Conservation (phyloP, 495 filamentous ascomycete species). For the Margaritispora aquatica region DNA sequence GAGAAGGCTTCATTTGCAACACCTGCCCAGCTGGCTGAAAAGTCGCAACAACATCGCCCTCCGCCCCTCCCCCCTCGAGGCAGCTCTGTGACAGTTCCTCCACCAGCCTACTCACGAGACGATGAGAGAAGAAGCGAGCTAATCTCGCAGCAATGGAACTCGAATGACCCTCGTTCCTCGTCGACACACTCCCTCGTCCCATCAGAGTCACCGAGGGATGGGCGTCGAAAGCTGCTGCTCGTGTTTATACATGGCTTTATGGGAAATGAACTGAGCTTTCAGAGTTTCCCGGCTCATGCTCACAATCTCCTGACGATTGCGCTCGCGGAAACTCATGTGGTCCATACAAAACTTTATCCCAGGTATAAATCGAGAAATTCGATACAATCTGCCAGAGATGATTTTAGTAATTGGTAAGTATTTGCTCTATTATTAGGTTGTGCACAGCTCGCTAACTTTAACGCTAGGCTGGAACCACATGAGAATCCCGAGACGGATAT, state of each 20-base stretch:
- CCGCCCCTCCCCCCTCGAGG: conserved; percentile 22
- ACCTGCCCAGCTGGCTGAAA: conserved; percentile 8
- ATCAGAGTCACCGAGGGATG: conserved; percentile 31
- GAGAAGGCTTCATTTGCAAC: conserved; percentile 13
- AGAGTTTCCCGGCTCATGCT: conserved; percentile 80
- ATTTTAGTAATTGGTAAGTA: conserved; percentile 75
- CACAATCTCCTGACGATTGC: conserved; percentile 68
- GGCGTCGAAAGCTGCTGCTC: conserved; percentile 62
- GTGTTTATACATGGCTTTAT: conserved; percentile 93
- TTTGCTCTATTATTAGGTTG: background rate
- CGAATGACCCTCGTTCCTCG: conserved; percentile 51
- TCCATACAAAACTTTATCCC: conserved; percentile 90
- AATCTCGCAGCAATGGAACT: conserved; percentile 23
- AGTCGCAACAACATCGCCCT: background rate
- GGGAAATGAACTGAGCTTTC: conserved; percentile 84
- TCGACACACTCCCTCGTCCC: conserved; percentile 59
- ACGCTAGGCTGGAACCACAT: conserved; percentile 63
- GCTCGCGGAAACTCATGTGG: conserved; percentile 63
- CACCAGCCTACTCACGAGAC: conserved; percentile 18
- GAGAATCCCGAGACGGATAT: conserved; percentile 71
- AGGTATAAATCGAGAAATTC: conserved; percentile 77
- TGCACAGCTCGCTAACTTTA: conserved; percentile 13
- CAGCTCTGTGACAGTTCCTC: background rate
- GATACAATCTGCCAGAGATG: conserved; percentile 66
- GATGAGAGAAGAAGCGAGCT: conserved; percentile 15